Evolutionary conservation across 108 stramenopile genomes (phyloP).

Genomic region (Cyclotella baltica): DNA sequence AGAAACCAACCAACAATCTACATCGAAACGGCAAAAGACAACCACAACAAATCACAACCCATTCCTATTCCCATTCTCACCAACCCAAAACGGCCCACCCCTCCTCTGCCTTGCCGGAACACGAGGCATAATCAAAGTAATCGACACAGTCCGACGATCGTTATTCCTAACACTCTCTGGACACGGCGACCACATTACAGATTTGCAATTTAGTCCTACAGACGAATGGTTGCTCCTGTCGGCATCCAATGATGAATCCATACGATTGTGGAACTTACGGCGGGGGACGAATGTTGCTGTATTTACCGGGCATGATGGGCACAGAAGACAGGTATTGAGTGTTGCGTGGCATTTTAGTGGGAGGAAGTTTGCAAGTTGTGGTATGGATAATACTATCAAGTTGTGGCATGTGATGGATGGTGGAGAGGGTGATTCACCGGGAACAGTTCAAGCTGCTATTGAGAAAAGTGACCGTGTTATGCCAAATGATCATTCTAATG

Average conservation of each 20-base stretch:
- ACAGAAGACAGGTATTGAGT: conserved; percentile 72
- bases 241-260: conserved; percentile 81
- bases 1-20: neutral
- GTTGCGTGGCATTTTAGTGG: conserved; percentile 82
- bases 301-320: conserved; percentile 85
- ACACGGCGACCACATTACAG: conserved; percentile 76
- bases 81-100: conserved; percentile 61
- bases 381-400: conserved; percentile 82
- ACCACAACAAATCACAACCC: neutral
- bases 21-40: conserved; percentile 1
- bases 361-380: conserved; percentile 65
- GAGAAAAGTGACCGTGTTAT: conserved; percentile 7
- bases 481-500: conserved; percentile 13
- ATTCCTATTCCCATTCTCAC: conserved; percentile 23
- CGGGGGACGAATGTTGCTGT: conserved; percentile 71
- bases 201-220: conserved; percentile 64
- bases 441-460: neutral
- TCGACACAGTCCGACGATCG: conserved; percentile 58
- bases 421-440: neutral
- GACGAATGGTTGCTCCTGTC: conserved; percentile 71
- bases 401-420: conserved; percentile 63
- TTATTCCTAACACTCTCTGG: conserved; percentile 61
- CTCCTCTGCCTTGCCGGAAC: conserved; percentile 71
- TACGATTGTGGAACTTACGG: conserved; percentile 88
- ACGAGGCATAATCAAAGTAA: conserved; percentile 67